Evolutionary conservation across 352 stramenopile genomes (phyloP), one percentile per base, ranked within the genome.

Genomic region (Bremia lactucae): DNA sequence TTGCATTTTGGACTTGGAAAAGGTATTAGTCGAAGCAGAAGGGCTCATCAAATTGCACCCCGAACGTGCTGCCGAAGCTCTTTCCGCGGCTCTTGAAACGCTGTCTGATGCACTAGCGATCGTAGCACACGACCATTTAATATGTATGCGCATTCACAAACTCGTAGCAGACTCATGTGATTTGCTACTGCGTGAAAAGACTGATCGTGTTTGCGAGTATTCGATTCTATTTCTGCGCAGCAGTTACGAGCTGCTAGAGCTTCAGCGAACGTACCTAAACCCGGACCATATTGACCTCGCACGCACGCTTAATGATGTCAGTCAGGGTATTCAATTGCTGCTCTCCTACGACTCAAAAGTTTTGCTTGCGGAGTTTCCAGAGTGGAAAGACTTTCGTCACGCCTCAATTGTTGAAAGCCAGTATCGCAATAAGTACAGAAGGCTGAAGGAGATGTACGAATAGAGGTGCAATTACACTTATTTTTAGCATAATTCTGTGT

Each of bases 381-480:
- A 88, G 44, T 92, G 87, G 71, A 68, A 72, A 44, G 83, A 84
- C 37, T 88, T 97, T 28, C 73, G 80, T 13, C 63, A 94, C 23
- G 93, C 87, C 10, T 96, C 86, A 6, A 59, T 83, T 19, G 73
- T 95, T 39, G 91, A 97, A 56, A 83, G 86, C 55, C 51, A 84
- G 42, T 93, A 83, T 58, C 71, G 86, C 16, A 79, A 88, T 43
- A 83, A 96, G 47, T 95, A 95, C 53, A 68, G 76, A 49, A 76
- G 87, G 10, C 90, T 97, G 56, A 95, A 96, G 52, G 54, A 46
- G 28, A 59, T 97, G 50, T 97, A 97, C 61, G 81, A 89, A 71
- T 90, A 83, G 56, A 61, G 29, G 47, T 49, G 28, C 58, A 25
- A 31, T 39, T 47, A 29, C 40, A 18, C 29, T 64, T 49, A 36